phyloP scores from a whole-genome alignment of 805 yeast species.

The Jamesozyma piceae region DNA sequence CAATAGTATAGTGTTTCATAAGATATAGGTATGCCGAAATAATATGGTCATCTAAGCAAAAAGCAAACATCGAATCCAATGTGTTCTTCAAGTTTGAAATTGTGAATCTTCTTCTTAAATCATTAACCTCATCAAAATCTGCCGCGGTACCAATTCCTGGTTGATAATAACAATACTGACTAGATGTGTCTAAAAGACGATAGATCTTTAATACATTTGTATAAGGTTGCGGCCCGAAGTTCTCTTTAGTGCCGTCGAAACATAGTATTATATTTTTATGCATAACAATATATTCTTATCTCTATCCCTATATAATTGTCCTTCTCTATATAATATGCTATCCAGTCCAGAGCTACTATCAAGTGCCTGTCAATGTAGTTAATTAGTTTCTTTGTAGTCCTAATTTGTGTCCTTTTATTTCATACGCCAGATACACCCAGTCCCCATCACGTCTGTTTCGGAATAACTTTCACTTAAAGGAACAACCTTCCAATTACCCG shows the following conservation, averaged over 20 bases:
- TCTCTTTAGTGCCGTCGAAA: constrained; percentile 54
- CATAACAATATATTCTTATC: constrained; percentile 1
- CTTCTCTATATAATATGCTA: no score
- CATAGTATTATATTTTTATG: constrained; percentile 44
- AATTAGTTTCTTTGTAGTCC: no score
- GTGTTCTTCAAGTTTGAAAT: constrained; percentile 16
- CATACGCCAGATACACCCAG: background rate
- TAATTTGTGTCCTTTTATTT: background rate
- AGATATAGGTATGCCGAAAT: constrained; percentile 47
- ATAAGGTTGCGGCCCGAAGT: constrained; percentile 46
- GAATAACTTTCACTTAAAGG: background rate
- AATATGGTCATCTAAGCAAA: constrained; percentile 46
- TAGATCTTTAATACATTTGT: constrained; percentile 48
- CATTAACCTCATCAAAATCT: constrained; percentile 30
- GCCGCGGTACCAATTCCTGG: constrained; percentile 57
- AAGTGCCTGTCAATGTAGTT: no score
- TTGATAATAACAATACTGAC: constrained; percentile 53
- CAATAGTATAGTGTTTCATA: constrained; percentile 38
- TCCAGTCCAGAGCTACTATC: no score
- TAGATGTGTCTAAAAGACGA: constrained; percentile 40
- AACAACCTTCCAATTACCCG: background rate
- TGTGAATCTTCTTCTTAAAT: constrained; percentile 13
- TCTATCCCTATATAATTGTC: background rate
- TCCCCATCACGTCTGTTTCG: background rate
- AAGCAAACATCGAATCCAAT: constrained; percentile 43